Evolutionary conservation across 202 grass and related monocot species (phyloP).

Genomic region (Zoysia matrella): DNA sequence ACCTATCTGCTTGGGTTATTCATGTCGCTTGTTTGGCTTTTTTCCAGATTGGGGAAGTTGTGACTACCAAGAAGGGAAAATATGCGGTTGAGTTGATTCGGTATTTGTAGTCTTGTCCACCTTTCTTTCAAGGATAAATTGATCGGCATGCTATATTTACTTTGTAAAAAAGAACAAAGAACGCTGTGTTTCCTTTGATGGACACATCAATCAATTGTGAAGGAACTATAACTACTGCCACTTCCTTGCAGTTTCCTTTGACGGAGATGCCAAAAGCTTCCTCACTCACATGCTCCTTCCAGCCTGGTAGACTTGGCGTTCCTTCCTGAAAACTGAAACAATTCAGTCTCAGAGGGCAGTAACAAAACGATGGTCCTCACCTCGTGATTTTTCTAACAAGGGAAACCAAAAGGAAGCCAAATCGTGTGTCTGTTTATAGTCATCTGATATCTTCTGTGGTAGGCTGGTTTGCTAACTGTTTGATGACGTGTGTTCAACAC

Average conservation of each 20-base stretch:
- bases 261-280: slow-evolving; percentile 40
- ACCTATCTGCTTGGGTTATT: slow-evolving; percentile 22
- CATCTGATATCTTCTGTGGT: slow-evolving; percentile 12
- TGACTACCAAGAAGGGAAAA: slow-evolving; percentile 85
- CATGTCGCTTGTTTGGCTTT: slow-evolving; percentile 19
- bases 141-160: slow-evolving; percentile 27
- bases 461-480: background rate
- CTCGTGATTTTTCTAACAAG: too few species aligned
- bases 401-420: background rate
- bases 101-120: slow-evolving; percentile 65
- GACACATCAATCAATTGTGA: slow-evolving; percentile 27
- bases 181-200: too few species aligned
- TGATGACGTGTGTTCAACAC: background rate
- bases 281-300: slow-evolving; percentile 33
- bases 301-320: slow-evolving; percentile 11
- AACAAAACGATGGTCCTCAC: background rate
- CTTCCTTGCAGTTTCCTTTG: slow-evolving; percentile 46
- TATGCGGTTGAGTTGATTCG: slow-evolving; percentile 81
- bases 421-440: background rate
- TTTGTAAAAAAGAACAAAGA: too few species aligned
- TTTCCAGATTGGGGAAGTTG: slow-evolving; percentile 87
- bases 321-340: background rate
- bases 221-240: slow-evolving; percentile 41
- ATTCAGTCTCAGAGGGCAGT: background rate
- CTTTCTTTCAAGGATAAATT: slow-evolving; percentile 14